A percentile compares a stretch with the other conserved stretches of the same genome.
phyloP scores from a whole-genome alignment of 148 eudicot genomes.

The Suaeda aralocaspica region DNA sequence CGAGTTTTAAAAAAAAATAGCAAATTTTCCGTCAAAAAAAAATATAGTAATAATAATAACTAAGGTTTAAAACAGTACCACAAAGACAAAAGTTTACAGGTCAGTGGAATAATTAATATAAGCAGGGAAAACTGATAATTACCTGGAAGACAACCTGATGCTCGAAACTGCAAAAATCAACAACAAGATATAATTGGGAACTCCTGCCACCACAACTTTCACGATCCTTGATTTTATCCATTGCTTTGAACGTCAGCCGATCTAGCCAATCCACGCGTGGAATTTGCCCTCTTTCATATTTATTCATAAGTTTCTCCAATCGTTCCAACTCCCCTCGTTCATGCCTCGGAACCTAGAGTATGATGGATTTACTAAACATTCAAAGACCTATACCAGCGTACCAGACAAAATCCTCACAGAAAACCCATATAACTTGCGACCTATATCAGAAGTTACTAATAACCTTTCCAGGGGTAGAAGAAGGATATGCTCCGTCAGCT shows the following conservation, averaged over 20 bases:
- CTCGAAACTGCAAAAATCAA: slow-evolving; percentile 93
- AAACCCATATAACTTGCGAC: slow-evolving; percentile 9
- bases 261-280: slow-evolving; percentile 98
- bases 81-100: neutral
- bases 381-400: slow-evolving; percentile 5
- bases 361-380: slow-evolving; percentile 6
- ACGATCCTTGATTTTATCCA: slow-evolving; percentile 84
- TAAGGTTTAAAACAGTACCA: too few species aligned
- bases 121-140: slow-evolving; percentile 9
- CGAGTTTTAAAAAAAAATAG: neutral
- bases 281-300: slow-evolving; percentile 94
- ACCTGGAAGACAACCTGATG: slow-evolving; percentile 98
- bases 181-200: slow-evolving; percentile 69
- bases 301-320: slow-evolving; percentile 89
- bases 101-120: neutral
- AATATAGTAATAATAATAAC: slow-evolving; percentile 12
- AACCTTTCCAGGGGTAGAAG: slow-evolving; percentile 95
- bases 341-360: slow-evolving; percentile 78
- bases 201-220: slow-evolving; percentile 70
- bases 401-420: slow-evolving; percentile 9
- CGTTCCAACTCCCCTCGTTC: slow-evolving; percentile 97
- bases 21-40: neutral
- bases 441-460: slow-evolving; percentile 1
- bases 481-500: slow-evolving; percentile 79
- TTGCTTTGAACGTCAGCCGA: slow-evolving; percentile 81